Conservation (phyloP, 2,329 filamentous ascomycete species). For the Didymella pinodella region DNA sequence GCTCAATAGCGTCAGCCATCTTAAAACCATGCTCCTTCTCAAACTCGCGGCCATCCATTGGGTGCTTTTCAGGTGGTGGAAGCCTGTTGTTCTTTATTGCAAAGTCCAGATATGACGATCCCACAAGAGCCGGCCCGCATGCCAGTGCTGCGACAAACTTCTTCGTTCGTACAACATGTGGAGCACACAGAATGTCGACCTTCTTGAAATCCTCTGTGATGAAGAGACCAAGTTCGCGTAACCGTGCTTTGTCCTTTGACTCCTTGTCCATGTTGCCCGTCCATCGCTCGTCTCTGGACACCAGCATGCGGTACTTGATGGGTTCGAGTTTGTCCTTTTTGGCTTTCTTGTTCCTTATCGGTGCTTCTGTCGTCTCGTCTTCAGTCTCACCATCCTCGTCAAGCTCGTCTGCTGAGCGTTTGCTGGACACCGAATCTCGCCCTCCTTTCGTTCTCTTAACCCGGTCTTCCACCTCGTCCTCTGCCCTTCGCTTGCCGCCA, state of each 20-base stretch:
- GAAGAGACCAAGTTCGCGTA: constrained; percentile 83
- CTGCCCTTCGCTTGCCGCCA: constrained; percentile 54
- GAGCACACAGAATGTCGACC: constrained; percentile 88
- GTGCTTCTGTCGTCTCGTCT: constrained; percentile 59
- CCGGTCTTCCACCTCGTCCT: constrained; percentile 50
- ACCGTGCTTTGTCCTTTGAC: constrained; percentile 78
- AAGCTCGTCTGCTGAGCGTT: constrained; percentile 56
- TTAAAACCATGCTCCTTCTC: constrained; percentile 76
- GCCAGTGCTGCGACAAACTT: constrained; percentile 93
- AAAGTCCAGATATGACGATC: constrained; percentile 78
- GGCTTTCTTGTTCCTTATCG: constrained; percentile 68
- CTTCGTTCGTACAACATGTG: constrained; percentile 83
- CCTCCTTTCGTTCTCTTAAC: constrained; percentile 36
- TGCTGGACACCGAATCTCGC: constrained; percentile 52
- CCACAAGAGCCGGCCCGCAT: constrained; percentile 78
- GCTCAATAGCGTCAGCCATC: constrained; percentile 70
- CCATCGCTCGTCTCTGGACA: constrained; percentile 89
- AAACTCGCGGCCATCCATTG: constrained; percentile 73
- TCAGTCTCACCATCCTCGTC: constrained; percentile 53
- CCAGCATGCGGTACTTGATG: constrained; percentile 76
- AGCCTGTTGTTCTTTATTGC: constrained; percentile 74
- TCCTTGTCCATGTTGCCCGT: constrained; percentile 75
- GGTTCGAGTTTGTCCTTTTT: constrained; percentile 61
- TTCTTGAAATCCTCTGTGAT: constrained; percentile 77
- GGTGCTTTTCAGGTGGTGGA: constrained; percentile 70